Evolutionary conservation across 768 basidiomycete genomes (phyloP), one percentile per base, ranked within the genome.

Genomic region (Russula sp.): DNA sequence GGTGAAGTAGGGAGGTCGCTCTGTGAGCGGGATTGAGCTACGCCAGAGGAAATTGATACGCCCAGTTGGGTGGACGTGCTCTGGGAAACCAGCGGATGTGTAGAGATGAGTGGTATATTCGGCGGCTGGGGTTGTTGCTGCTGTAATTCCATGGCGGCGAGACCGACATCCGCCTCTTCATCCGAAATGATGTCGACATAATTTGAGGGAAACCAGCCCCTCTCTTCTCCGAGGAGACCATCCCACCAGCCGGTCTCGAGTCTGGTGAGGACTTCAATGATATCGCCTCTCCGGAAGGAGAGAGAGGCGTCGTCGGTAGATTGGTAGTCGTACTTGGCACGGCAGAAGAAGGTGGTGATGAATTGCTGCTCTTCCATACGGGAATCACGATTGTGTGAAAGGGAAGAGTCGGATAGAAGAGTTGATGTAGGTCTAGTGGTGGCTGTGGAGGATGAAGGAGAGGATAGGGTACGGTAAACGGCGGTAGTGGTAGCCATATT

Each of bases 231-330:
- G 22, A 97, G 80, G 63, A 97, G 77, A 5, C 96, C 96, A 73
- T 99, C 96, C 97, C 95, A 98, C 96, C 96, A 99, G 16, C 96
- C 96, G 5, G 91, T 91, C 42, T 91, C 89, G 59, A 98, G 85
- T 69, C 87, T 88, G 11, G 89, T 91, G 57, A 96, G 80, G 63
- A 98, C 93, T 74, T 98, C 93, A 67, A 99, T 97, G 68, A 98
- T 82, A 71, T 98, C 94, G 66, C 87, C 89, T 68, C 83, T 84
- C 65, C 74, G 79, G 74, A 99, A 98, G 16, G 91, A 91, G 49
- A 99, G 83, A 0, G 96, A 90, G 2, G 94, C 93, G 49, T 84
- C 79, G 69, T 98, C 94, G 70, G 88, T 79, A n/a, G 91, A 87
- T 68, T 86, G 81, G 74, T 94, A 95, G 76, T 94, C 90, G 73